Conservation (phyloP, 306 rosid genomes). For the Sicyos baderoa region DNA sequence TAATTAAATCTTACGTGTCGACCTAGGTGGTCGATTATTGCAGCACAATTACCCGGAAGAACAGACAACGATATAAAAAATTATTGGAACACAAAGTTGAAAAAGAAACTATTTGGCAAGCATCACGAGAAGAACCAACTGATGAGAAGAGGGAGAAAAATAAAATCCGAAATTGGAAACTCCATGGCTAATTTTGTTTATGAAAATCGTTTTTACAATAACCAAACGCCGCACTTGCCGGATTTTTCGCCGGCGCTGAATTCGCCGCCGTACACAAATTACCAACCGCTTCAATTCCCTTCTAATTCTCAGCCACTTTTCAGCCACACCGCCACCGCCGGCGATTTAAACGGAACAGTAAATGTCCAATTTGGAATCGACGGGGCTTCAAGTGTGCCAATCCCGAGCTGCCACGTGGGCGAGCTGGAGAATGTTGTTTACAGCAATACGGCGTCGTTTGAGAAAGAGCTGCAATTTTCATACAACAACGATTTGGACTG, state of each 20-base stretch:
- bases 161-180: slow-evolving; percentile 22
- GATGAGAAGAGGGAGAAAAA: slow-evolving; percentile 17
- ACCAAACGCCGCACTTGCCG: slow-evolving; percentile 52
- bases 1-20: neutral
- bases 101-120: slow-evolving; percentile 76
- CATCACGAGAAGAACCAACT: slow-evolving; percentile 25
- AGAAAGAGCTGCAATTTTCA: slow-evolving; percentile 44
- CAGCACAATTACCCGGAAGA: slow-evolving; percentile 84
- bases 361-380: slow-evolving; percentile 25
- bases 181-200: slow-evolving; percentile 23
- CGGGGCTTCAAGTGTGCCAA: slow-evolving; percentile 13
- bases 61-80: slow-evolving; percentile 90
- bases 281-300: slow-evolving; percentile 17
- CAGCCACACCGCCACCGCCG: slow-evolving; percentile 17
- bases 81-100: slow-evolving; percentile 89
- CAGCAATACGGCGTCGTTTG: slow-evolving; percentile 29
- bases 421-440: slow-evolving; percentile 34
- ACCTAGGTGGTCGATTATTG: slow-evolving; percentile 78
- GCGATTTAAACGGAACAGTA: slow-evolving; percentile 24
- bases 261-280: slow-evolving; percentile 24
- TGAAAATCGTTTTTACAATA: neutral
- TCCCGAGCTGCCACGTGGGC: slow-evolving; percentile 25
- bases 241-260: slow-evolving; percentile 34
- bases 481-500: slow-evolving; percentile 26
- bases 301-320: slow-evolving; percentile 16